Evolutionary conservation across 495 filamentous ascomycete genomes (phyloP), one percentile per base, ranked within the genome.

Genomic region (Trichoderma asperelloides): DNA sequence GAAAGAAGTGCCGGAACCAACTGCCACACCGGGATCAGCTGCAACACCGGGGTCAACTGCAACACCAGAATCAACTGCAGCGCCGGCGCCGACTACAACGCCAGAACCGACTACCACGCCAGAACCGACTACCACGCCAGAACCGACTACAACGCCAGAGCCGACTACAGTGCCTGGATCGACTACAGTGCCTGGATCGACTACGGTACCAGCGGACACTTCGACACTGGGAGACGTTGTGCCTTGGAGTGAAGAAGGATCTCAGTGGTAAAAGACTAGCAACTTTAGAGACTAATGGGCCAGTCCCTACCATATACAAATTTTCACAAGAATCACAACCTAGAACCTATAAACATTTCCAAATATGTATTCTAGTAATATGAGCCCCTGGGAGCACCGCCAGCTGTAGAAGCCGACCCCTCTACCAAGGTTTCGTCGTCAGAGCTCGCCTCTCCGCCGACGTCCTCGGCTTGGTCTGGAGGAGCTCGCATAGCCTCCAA

Each of bases 401-500:
- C 27, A 15, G n/a, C 49, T 25, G 49, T 6, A 21, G 43, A 47
- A 2, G 43, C 43, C 43, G 43, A n/a, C 6, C 15, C 43, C n/a
- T 60, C 55, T 16, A 60, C 55, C 55, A 60, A 21, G 28, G 55
- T 78, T 4, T 80, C 78, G 25, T 84, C 82, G 64, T 83, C 83
- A 0, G 81, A 84, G 67, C 79, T 81, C 30, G 67, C 62, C 62
- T 79, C 74, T 28, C 70, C 68, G n/a, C 69, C 77, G 65, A 70
- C 79, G 72, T 86, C 78, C 78, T 88, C 87, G 0, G 76, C 75
- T 23, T 78, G 76, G 57, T 82, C 83, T 21, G 80, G 79, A 1
- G 80, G 77, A 41, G 69, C 74, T 51, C 77, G 74, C 80, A 81
- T 89, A 66, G 67, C 84, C 74, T 70, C 79, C 45, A 93, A 72